Evolutionary conservation across 208 protist species (phyloP).

Genomic region (Trypanosoma lewisi): DNA sequence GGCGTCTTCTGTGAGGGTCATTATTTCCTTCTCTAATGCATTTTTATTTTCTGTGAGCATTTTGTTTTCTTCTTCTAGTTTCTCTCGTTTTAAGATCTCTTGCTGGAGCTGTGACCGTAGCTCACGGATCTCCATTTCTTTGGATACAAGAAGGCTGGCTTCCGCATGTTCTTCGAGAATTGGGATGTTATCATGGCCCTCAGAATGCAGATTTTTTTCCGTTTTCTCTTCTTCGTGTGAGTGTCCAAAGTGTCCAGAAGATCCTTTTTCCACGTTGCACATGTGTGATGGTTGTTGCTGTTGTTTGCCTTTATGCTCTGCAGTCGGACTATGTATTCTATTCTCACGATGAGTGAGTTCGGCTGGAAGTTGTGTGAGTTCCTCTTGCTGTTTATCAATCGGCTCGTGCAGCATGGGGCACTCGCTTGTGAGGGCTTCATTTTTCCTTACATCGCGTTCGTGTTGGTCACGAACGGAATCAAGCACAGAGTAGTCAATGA

Average conservation of each 20-base stretch:
- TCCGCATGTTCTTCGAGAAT: not conserved
- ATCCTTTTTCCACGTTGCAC: not conserved
- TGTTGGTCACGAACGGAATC: conserved; percentile 18
- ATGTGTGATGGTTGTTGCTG: not conserved
- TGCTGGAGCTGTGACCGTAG: not conserved
- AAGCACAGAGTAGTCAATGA: conserved; percentile 9
- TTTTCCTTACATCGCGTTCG: conserved; percentile 1
- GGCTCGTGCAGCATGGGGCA: not conserved
- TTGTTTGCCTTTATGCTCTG: not conserved
- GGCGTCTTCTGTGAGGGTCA: not conserved
- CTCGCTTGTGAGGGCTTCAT: not conserved
- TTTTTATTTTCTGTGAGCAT: not conserved
- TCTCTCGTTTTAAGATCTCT: not conserved
- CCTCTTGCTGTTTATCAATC: conserved; percentile 9
- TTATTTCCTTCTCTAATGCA: not conserved
- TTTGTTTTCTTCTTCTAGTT: conserved; percentile 17
- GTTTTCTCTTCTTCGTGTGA: not conserved
- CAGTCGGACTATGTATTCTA: not conserved
- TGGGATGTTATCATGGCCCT: not conserved
- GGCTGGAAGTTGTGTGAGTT: not conserved
- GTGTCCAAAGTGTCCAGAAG: not conserved
- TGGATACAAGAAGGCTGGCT: not conserved
- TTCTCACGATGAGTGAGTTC: conserved; percentile 6
- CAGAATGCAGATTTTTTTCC: not conserved
- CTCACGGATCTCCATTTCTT: not conserved